A percentile compares a stretch with the other conserved stretches of the same genome.
These are phyloP conservation scores for Ramularia endophylla DNA, from an alignment of 2,329 filamentous ascomycete genomes.

Conservation along the genomic window DNA sequence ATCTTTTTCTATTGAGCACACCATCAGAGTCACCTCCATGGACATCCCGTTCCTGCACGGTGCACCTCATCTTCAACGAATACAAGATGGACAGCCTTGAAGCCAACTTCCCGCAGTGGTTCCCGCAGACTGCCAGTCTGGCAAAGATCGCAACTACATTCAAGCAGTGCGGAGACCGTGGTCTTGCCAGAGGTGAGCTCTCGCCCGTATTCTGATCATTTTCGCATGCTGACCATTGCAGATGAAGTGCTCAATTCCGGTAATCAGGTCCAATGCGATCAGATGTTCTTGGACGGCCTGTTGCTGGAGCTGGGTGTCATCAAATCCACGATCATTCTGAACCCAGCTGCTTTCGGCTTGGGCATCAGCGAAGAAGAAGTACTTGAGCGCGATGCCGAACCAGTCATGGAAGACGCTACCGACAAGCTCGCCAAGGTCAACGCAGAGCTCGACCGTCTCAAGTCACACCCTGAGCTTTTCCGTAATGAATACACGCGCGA, in stretches of 20 bases:
- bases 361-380: neutral
- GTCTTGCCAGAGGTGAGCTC: slow-evolving; percentile 9
- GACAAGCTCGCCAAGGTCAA: slow-evolving; percentile 5
- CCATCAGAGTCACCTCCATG: no score
- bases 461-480: slow-evolving; percentile 8
- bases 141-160: slow-evolving; percentile 1
- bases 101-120: slow-evolving; percentile 9
- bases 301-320: slow-evolving; percentile 1
- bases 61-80: no score
- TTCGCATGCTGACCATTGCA: slow-evolving; percentile 2
- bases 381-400: slow-evolving; percentile 3
- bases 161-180: neutral
- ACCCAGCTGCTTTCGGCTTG: neutral
- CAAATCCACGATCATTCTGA: slow-evolving; percentile 2
- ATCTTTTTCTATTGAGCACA: no score
- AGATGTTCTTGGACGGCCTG: slow-evolving; percentile 7
- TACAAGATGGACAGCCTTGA: slow-evolving; percentile 8
- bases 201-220: neutral
- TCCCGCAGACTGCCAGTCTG: slow-evolving; percentile 1
- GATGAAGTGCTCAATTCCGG: slow-evolving; percentile 4
- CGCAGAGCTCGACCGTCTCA: slow-evolving; percentile 7
- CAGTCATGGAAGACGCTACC: slow-evolving; percentile 2
- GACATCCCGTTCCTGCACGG: no score
- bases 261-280: slow-evolving; percentile 5
- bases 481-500: neutral